phyloP scores from a whole-genome alignment of 2,329 filamentous ascomycete genomes.

The Ascochyta rabiei region DNA sequence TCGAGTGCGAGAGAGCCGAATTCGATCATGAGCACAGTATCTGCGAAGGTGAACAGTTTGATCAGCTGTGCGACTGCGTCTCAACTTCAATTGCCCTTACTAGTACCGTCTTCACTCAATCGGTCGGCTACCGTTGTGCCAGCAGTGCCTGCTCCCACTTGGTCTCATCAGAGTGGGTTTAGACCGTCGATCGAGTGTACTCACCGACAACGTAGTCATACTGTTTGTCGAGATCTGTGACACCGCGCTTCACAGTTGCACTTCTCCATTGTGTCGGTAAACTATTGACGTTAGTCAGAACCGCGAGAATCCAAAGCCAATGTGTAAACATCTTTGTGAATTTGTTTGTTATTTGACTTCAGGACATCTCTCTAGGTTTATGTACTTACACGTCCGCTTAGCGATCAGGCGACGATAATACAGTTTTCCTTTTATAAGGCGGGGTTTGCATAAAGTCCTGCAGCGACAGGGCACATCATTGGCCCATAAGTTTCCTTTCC shows the following conservation, averaged over 20 bases:
- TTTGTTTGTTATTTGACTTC: not conserved
- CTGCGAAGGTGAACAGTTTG: conserved; percentile 5
- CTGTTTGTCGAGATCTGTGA: not conserved
- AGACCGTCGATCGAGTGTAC: not conserved
- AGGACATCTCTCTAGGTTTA: not conserved
- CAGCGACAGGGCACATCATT: not conserved
- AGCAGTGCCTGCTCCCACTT: conserved; percentile 33
- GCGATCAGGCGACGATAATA: not conserved
- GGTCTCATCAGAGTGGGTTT: not conserved
- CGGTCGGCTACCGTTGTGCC: conserved; percentile 36
- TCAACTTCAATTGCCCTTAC: conserved; percentile 10
- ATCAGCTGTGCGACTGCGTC: not conserved
- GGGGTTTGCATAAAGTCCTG: not conserved
- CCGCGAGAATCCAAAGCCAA: not conserved
- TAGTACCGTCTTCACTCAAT: conserved; percentile 26
- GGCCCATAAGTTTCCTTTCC: not conserved
- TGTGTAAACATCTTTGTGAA: not conserved
- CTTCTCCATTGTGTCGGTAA: not conserved
- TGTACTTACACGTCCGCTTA: not conserved
- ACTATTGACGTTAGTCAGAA: not conserved
- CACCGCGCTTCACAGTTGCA: not conserved
- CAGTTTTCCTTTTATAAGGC: not conserved
- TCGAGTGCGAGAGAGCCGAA: conserved; percentile 32
- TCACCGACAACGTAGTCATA: conserved; percentile 5
- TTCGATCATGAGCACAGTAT: conserved; percentile 38